Base-by-base conservation (phyloP, 768 basidiomycete genomes). In the Lactarius sp. region DNA sequence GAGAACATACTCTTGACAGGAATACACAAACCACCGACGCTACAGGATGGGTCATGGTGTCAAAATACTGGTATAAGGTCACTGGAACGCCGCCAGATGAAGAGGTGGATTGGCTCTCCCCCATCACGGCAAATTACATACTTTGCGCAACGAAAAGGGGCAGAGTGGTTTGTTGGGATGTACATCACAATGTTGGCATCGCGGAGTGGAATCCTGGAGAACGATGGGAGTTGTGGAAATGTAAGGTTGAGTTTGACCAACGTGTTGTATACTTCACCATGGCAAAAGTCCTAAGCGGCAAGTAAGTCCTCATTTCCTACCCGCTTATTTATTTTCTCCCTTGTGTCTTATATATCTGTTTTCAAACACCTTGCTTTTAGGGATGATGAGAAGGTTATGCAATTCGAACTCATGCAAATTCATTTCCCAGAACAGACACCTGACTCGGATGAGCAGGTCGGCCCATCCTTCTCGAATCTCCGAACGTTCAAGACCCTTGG, bases 111-210 rank as follows among this genome's bases (percentile, higher is more conserved):
- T 90, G 87, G 87, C 74, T 90, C 6, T 87, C 86, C 2, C 86
- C 88, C 18, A 88, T 90, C 68, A 88, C 87, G 1, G 85, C 85
- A 6, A 85, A 81, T 42, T 89, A 89, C 69, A 87, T 83, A 4
- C 81, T 90, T n/a, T 90, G 86, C 68, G 85, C 86, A 1, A 89
- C 88, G 0, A 88, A 88, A 75, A 84, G 81, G 53, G 87, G 88
- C 6, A 85, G 85, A 68, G 85, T 90, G 20, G 83, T 89, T 16
- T 89, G 87, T 67, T 89, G 88, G 88, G 86, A 90, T 62, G 82
- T 89, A 16, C 81, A 82, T 58, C 77, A 78, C 3, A 84, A 88
- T 55, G 70, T 72, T 16, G 83, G 82, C 64, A 77, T 88, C 2
- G 86, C 85, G 0, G 84, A 88, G 62, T 90, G 88, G 87, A 82